Base-by-base conservation (phyloP, 805 yeast species). In the Jamesozyma lodderae region DNA sequence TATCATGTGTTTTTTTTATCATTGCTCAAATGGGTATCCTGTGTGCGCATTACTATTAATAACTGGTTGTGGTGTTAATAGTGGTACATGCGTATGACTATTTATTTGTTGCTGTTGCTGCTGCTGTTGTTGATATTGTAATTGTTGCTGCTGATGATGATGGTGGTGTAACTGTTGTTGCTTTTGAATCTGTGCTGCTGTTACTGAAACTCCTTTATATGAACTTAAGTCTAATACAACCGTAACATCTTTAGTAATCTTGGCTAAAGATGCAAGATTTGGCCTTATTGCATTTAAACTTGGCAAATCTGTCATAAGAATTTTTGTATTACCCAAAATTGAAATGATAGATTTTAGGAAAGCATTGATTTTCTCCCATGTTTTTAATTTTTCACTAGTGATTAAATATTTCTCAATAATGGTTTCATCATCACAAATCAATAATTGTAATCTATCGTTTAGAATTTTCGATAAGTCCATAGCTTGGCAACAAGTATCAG, bases 171-270 rank as follows among this genome's bases (percentile, higher is more conserved):
- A 35, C 17, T 44, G 52, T 7, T 44, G 43, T 24, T 45, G 53
- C 19, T 44, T 37, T 37, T 42, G 51, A 11, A 45, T 25, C 27
- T 46, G 51, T 9, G 40, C 25, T 5, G 49, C 47, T 9, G 39
- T 35, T 1, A 45, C 37, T 13, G 60, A 55, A 11, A 55, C 60
- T 20, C 50, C 52, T 39, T 67, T 63, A 53, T 69, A 73, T 14
- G 79, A 67, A 42, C 81, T 75, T 29, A 72, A 68, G 55, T 88
- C 96, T 31, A 88, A 63, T 48, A 84, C 68, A n/a, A 85, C 78
- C 0, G 96, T 87, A 13, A 90, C 81, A 53, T 90, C 97, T 52
- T 90, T 90, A 4, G 96, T 85, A 3, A 88, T 82, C 46, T 85
- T 77, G 0, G 96, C 88, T 41, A 90, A 66, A 26, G 77, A 74